Percentiles rank a stretch among this genome's conserved stretches.
These are phyloP conservation scores for Mycosphaerella sp. DNA, from an alignment of 2,329 filamentous ascomycete species.

Conservation along the genomic window DNA sequence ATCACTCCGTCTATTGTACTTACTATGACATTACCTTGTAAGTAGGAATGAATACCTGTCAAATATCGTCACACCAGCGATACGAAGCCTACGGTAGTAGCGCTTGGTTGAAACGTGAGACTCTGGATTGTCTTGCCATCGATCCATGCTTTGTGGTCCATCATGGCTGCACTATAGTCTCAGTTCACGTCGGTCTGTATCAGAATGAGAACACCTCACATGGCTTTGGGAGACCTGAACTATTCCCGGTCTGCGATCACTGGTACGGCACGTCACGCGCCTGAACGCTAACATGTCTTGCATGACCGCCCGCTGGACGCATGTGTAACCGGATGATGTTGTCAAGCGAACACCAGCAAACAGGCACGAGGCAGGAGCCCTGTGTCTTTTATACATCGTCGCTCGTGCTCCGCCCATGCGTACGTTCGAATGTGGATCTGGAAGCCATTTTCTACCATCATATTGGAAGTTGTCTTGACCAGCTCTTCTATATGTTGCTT, in stretches of 20 bases:
- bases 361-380: constrained; percentile 4
- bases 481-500: background rate
- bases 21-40: background rate
- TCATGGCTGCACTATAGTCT: background rate
- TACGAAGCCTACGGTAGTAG: background rate
- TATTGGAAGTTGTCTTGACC: constrained; percentile 4
- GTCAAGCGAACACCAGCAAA: constrained; percentile 8
- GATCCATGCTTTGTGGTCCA: background rate
- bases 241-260: background rate
- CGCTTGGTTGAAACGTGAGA: background rate
- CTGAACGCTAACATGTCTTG: constrained; percentile 7
- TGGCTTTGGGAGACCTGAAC: background rate
- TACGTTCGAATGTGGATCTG: background rate
- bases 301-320: constrained; percentile 3
- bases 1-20: background rate
- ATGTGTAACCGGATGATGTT: constrained; percentile 5
- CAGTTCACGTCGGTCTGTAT: background rate
- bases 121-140: background rate
- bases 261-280: constrained; percentile 6
- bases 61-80: background rate
- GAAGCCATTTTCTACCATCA: background rate
- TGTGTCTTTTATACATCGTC: constrained; percentile 3
- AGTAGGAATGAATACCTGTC: background rate
- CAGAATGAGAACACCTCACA: background rate
- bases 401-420: constrained; percentile 1